Evolutionary conservation across 768 basidiomycete species (phyloP).

Genomic region (Trametes maxima): DNA sequence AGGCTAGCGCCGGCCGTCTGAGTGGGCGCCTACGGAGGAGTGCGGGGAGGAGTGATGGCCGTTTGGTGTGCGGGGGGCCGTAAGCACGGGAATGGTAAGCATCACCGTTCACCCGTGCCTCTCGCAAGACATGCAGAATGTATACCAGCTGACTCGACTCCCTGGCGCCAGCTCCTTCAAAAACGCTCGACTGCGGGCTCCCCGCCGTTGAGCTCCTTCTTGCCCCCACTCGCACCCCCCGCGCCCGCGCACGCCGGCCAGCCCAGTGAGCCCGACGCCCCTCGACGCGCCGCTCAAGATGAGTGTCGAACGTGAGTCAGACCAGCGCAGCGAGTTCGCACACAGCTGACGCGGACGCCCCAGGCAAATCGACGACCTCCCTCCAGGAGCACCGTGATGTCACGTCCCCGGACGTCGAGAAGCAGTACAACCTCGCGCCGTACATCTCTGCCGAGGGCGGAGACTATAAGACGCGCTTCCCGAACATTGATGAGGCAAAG

Average conservation of each 20-base stretch:
- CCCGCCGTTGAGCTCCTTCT: background rate
- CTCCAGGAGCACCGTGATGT: conserved; percentile 4
- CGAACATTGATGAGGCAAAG: conserved; percentile 32
- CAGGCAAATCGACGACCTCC: conserved; percentile 10
- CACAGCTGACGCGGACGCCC: background rate
- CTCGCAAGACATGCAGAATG: conserved; percentile 4
- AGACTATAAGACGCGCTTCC: conserved; percentile 25
- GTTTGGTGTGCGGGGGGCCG: background rate
- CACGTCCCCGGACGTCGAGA: conserved; percentile 17
- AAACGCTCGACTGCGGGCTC: background rate
- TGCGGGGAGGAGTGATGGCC: conserved; percentile 1
- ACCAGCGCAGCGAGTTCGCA: background rate
- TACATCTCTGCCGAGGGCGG: conserved; percentile 16
- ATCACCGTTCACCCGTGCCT: background rate
- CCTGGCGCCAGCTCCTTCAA: conserved; percentile 9
- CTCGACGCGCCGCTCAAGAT: conserved; percentile 1
- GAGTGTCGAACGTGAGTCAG: conserved; percentile 10
- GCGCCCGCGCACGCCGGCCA: background rate
- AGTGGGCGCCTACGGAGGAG: background rate
- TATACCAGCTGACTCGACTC: conserved; percentile 13
- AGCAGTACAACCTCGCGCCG: conserved; percentile 21
- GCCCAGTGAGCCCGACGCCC: background rate
- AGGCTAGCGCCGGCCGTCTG: conserved; percentile 4
- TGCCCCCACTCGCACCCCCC: background rate
- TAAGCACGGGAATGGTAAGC: background rate